Evolutionary conservation across 768 basidiomycete species (phyloP), one percentile per base, ranked within the genome.

Genomic region (Hypholoma sublateritium): DNA sequence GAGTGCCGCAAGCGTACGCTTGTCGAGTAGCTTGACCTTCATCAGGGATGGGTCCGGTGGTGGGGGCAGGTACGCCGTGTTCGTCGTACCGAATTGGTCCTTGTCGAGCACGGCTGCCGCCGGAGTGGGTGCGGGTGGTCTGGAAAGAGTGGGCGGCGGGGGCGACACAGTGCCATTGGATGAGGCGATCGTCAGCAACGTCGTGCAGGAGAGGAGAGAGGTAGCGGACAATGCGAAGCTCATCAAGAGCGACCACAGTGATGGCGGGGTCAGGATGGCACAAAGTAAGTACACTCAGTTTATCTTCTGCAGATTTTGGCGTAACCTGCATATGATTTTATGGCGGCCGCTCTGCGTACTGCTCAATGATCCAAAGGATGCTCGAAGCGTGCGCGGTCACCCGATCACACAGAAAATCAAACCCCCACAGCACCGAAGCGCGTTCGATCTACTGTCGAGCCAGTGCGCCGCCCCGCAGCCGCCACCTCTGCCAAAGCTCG

Each of bases 31-130:
- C 59, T 85, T 82, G 61, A 76, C 81, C 32, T 80, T 78, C 39
- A 75, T 67, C 36, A 87, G 80, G 59, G 83, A 79, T 37, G 84
- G 83, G 60, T 84, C 84, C 2, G 84, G 73, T 0, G 87, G 81
- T 13, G 89, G 87, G 1, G 88, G 85, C 7, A 84, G 72, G 57
- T 86, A 88, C 24, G 82, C 80, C 60, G 75, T 81, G 58, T 86
- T 85, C 57, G 77, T 77, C 5, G 79, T 65, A n/a, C 83, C 84
- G 55, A 84, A 85, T 54, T 79, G 71, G 52, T 70, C 67, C 58
- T 71, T 68, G 53, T 70, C 65, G 37, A 55, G 43, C n/a, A 14
- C 32, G 11, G 48, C 42, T 13, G 59, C 53, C 3, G 57, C 50
- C 7, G 46, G 46, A 3, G 53, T 13, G 2, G 64, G 52, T 0